These are phyloP conservation scores for Boletus sp. DNA, from an alignment of 1,284 basidiomycete genomes.

Conservation along the genomic window DNA sequence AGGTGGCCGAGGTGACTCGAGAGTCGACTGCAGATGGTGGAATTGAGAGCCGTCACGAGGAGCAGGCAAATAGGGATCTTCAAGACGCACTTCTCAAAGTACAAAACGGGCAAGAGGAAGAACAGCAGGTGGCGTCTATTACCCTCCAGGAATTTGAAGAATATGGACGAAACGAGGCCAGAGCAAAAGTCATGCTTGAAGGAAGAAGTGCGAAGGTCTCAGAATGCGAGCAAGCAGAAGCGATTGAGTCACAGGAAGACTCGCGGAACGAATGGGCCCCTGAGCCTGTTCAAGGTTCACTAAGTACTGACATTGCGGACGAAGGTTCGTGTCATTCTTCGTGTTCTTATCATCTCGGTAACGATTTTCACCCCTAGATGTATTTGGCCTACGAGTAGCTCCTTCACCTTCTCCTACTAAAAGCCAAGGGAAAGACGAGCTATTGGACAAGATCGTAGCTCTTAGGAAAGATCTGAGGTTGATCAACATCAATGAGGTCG, in stretches of 20 bases:
- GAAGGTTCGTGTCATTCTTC: conserved; percentile 28
- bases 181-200: conserved; percentile 27
- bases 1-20: conserved; percentile 27
- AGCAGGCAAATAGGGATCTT: conserved; percentile 31
- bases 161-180: conserved; percentile 28
- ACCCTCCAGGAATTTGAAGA: conserved; percentile 28
- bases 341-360: conserved; percentile 1
- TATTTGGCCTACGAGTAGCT: conserved; percentile 48
- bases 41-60: conserved; percentile 14
- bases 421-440: conserved; percentile 34
- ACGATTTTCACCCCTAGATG: conserved; percentile 38
- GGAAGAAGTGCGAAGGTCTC: conserved; percentile 11
- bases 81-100: conserved; percentile 22
- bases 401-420: conserved; percentile 33
- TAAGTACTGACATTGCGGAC: conserved; percentile 4
- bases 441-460: conserved; percentile 39
- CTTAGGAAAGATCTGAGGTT: conserved; percentile 59
- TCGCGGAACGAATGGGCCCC: not conserved
- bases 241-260: conserved; percentile 6
- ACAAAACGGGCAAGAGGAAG: conserved; percentile 24
- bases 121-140: conserved; percentile 19
- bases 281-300: not conserved
- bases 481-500: conserved; percentile 55
- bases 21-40: conserved; percentile 20
- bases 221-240: conserved; percentile 17